Evolutionary conservation across 306 rosid species (phyloP).

Genomic region (Betula pendula): DNA sequence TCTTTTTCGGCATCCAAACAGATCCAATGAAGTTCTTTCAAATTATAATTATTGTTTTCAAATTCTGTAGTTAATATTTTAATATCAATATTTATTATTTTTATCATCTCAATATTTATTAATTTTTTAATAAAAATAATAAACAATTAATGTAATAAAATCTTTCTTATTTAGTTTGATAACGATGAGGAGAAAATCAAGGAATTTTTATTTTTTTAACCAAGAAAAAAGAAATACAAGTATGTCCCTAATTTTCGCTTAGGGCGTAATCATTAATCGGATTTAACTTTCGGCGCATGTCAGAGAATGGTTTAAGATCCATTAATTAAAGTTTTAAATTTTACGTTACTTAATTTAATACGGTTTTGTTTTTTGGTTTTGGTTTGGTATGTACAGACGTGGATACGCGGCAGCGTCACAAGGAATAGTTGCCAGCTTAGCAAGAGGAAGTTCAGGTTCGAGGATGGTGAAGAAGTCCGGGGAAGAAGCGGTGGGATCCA

Average conservation of each 20-base stretch:
- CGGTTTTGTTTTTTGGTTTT: too few relatives aligned
- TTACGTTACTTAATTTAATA: too few relatives aligned
- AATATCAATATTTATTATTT: too few relatives aligned
- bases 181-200: neutral
- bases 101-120: too few relatives aligned
- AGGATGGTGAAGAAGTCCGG: slow-evolving; percentile 42
- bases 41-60: too few relatives aligned
- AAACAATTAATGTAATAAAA: too few relatives aligned
- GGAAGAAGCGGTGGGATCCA: slow-evolving; percentile 31
- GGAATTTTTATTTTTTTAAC: too few relatives aligned
- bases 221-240: neutral
- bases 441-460: slow-evolving; percentile 28
- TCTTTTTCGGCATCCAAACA: neutral
- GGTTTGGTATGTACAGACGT: slow-evolving; percentile 45
- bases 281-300: slow-evolving; percentile 10
- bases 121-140: too few relatives aligned
- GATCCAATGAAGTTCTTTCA: neutral
- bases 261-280: neutral
- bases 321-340: neutral
- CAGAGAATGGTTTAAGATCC: neutral
- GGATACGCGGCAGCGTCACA: slow-evolving; percentile 64
- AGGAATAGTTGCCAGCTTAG: slow-evolving; percentile 41
- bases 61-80: too few relatives aligned
- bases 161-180: too few relatives aligned
- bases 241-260: neutral